phyloP scores from a whole-genome alignment of 306 rosid genomes.

The Malus asiatica region DNA sequence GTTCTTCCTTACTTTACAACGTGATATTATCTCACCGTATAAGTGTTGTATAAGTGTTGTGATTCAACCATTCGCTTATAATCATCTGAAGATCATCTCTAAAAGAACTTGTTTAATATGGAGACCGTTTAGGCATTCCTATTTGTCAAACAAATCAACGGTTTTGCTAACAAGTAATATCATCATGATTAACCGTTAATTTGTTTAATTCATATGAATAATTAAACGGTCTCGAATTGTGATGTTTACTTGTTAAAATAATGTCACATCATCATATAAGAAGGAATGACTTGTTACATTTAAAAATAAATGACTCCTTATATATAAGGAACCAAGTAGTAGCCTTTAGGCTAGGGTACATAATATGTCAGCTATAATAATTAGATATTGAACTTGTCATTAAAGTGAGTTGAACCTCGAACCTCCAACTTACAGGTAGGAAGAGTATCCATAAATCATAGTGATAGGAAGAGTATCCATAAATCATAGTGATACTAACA shows the following conservation, averaged over 20 bases:
- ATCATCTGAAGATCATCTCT: no score
- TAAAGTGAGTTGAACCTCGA: not conserved
- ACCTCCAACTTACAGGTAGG: not conserved
- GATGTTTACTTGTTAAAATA: no score
- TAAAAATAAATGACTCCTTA: not conserved
- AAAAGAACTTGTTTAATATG: no score
- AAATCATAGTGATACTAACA: no score
- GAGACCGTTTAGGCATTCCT: no score
- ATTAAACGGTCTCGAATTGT: not conserved
- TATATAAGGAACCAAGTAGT: no score
- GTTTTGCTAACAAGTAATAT: not conserved
- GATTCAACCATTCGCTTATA: no score
- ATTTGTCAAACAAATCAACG: not conserved
- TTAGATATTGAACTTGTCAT: not conserved
- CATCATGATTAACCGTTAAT: no score
- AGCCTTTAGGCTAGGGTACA: not conserved
- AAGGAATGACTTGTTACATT: not conserved
- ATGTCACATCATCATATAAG: not conserved
- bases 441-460: not conserved
- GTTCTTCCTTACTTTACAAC: not conserved
- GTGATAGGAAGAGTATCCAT: not conserved
- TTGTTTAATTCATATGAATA: no score
- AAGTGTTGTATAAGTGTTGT: not conserved
- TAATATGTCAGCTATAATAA: not conserved
- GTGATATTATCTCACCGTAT: not conserved